Evolutionary conservation across 2,329 filamentous ascomycete genomes (phyloP), one percentile per base, ranked within the genome.

Genomic region (Apiospora marii): DNA sequence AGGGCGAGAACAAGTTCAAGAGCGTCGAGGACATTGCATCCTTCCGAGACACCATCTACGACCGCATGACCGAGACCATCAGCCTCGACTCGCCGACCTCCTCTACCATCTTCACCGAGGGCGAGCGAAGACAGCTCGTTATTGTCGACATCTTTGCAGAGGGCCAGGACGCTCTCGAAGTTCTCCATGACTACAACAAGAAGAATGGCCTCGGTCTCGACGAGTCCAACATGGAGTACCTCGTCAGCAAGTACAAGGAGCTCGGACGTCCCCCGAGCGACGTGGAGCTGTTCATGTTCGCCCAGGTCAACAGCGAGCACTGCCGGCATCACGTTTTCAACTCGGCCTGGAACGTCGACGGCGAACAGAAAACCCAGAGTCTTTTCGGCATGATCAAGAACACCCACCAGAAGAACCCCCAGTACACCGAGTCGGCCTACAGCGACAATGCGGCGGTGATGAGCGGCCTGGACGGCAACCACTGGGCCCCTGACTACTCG

Each of bases 271-370:
- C 90, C 69, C 87, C 87, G 0, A 92, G 95, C 74, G 96, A 98
- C 81, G 94, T 98, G 64, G 96, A 99, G 84, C 88, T 98, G 30
- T 98, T 98, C 87, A 98, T 98, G 96, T 99, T 98, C 82, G 96
- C 96, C 22, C 96, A 99, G 84, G 96, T 99, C 81, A 98, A 98
- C 86, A 98, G 96, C 3, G 96, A 99, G 87, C 92, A 94, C 81
- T 94, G 81, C 74, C 79, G 83, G 69, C 84, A 87, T 74, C 97
- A 98, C 86, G 93, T 97, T 78, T 99, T 99, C 89, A 99, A 99
- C 83, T 95, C 96, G 41, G 92, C 92, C 73, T 99, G 96, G 94
- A 96, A 92, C 22, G 97, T 99, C 78, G 95, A 99, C 81, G 95
- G 95, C 70, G 87, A 93, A 76, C 85, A 88, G 75, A 96, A 95